Evolutionary conservation across 2,329 filamentous ascomycete genomes (phyloP), one percentile per base, ranked within the genome.

Genomic region (Beauveria australis): DNA sequence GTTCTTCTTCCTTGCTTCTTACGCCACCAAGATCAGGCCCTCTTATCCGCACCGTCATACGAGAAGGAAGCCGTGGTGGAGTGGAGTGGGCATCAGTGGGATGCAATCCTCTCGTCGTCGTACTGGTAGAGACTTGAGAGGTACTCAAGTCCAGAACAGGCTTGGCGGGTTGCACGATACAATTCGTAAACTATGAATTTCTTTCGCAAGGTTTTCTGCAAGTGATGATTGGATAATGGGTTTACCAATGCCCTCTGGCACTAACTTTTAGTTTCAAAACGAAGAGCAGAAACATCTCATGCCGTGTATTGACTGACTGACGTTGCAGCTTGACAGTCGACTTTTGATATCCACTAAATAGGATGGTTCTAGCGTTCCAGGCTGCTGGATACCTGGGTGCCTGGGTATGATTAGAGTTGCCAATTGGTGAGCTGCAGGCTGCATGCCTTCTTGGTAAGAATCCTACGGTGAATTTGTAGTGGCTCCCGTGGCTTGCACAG

Each of bases 1-100:
- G 52, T 41, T 47, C 37, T 30, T 44, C 43, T 30, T 48, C 44
- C 26, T 51, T 58, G 46, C 44, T 18, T 22, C 16, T 58, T 59
- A 14, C 49, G 56, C 56, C 56, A 59, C 56, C 56, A 26, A 59
- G 47, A 59, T 59, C 44, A 19, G 22, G 18, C 54, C 19, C 7
- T 47, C 10, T 18, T 51, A 19, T 30, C 28, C 28, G 8, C 28
- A 30, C 48, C 37, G 22, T 22, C 54, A 57, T 51, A 59, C 56
- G 56, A 59, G 56, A 43, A 30, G 37, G 46, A 43, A 43, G 18
- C 33, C 43, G 44, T n/a, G n/a, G 30, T 22, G 55, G 47, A 44
- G 56, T 52, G 47, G 56, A 37, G 26, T 24, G 22, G 44, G 28
- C 53, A 48, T 40, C 8, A 26, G 26, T 22, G 40, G 40, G 26